Base-by-base conservation (phyloP, 257 asterid genomes). In the Lithospermum erythrorhizon region DNA sequence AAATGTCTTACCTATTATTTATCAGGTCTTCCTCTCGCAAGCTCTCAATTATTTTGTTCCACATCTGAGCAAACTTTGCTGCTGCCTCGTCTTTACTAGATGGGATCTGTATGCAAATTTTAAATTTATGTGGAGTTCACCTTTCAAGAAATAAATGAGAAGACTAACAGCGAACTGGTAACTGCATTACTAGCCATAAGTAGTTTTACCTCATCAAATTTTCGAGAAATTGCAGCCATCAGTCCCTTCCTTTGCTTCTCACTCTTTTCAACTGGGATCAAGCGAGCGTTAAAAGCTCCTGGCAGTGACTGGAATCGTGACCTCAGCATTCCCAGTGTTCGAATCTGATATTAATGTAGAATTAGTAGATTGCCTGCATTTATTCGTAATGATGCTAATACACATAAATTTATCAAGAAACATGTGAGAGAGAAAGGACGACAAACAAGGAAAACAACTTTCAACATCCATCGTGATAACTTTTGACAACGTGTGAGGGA, bases 21-120 rank as follows among this genome's bases (percentile, higher is more conserved):
- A 91, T 91, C 62, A 88, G 75, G 80, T 91, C 98, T 83, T 91
- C 98, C 63, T 91, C 98, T 79, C 98, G 81, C 69, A 91, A 91
- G 73, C 95, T 78, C 78, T 91, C 98, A 63, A 91, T 81, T 57
- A 91, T 91, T 80, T 88, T 87, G 81, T 91, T 91, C 98, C 98
- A 91, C 81, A 91, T 81, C 77, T 91, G 98, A 69, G 98, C 90
- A 78, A 91, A 91, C 61, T 78, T 77, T 58, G 97, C 97, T 53
- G 95, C 96, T 64, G 81, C 87, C 75, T 82, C 78, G 3, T 79
- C 95, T 68, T 81, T 80, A 67, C 78, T 86, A 66, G 95, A 84
- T 47, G 73, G 78, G 70, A 84, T 75, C 98, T 91, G 84, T 69
- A 77, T 0, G 14, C 45, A 35, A 35, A 35, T 35, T 7, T 35